These are phyloP conservation scores for Middelhovenomyces tepae DNA, from an alignment of 805 yeast species.

Conservation along the genomic window DNA sequence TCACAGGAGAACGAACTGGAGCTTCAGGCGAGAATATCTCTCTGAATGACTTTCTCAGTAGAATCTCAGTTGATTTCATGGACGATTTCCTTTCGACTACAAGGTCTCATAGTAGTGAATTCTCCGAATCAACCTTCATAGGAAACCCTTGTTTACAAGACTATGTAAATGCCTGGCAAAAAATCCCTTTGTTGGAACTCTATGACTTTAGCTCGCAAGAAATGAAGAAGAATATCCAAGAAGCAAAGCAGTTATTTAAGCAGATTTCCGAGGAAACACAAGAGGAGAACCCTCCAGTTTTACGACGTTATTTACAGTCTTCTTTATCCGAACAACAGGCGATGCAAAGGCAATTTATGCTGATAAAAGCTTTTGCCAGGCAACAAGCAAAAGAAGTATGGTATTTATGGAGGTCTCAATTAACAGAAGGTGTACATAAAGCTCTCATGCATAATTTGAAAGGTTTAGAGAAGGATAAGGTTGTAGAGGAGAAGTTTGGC, in stretches of 20 bases:
- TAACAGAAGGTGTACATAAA: constrained; percentile 38
- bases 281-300: constrained; percentile 41
- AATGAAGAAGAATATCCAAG: constrained; percentile 39
- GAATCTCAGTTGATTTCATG: constrained; percentile 23
- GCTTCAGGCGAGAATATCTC: constrained; percentile 14
- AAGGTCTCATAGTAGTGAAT: constrained; percentile 14
- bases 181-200: constrained; percentile 38
- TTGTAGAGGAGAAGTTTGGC: constrained; percentile 9
- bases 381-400: constrained; percentile 47
- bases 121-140: constrained; percentile 10
- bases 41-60: constrained; percentile 20
- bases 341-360: constrained; percentile 41
- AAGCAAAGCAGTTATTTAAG: constrained; percentile 40
- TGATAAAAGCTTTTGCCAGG: constrained; percentile 43
- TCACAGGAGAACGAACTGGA: no score
- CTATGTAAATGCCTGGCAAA: constrained; percentile 32
- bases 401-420: constrained; percentile 54
- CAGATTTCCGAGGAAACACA: constrained; percentile 39
- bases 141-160: constrained; percentile 26
- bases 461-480: constrained; percentile 15
- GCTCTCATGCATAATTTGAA: constrained; percentile 18
- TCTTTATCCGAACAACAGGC: constrained; percentile 30
- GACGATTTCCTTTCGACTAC: constrained; percentile 19
- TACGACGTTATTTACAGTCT: constrained; percentile 40
- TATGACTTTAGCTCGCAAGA: constrained; percentile 49